Percentiles rank a stretch among this genome's conserved stretches.
Conservation (phyloP, 345 rosid species). For the Pistacia integerrima region DNA sequence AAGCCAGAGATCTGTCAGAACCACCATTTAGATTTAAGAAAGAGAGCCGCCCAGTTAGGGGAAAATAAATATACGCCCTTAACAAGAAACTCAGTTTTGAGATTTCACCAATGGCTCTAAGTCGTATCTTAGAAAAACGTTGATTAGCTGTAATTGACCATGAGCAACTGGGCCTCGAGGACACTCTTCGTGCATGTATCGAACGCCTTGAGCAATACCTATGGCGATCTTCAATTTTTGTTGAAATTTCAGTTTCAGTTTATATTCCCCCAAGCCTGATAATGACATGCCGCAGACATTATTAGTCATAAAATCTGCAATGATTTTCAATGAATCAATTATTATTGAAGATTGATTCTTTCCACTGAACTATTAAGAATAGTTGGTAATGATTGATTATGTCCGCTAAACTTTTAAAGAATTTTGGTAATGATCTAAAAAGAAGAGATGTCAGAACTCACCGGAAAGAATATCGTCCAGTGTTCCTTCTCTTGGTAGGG, state of each 20-base stretch:
- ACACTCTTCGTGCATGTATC: constrained; percentile 47
- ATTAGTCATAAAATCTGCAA: neutral
- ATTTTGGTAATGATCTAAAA: neutral
- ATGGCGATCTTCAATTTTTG: constrained; percentile 37
- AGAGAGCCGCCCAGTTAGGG: neutral
- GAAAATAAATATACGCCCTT: neutral
- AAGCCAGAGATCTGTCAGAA: constrained; percentile 40
- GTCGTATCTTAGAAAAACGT: constrained; percentile 30
- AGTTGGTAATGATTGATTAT: neutral
- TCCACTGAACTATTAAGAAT: neutral
- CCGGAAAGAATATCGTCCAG: constrained; percentile 29
- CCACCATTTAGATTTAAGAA: constrained; percentile 1
- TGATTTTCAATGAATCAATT: neutral
- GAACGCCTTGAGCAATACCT: constrained; percentile 32
- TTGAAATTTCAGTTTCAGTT: constrained; percentile 26
- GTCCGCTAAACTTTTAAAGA: neutral
- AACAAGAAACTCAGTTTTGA: constrained; percentile 2
- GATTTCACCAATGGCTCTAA: constrained; percentile 38
- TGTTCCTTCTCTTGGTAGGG: constrained; percentile 16
- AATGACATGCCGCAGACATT: neutral
- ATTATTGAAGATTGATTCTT: neutral
- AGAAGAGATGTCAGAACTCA: constrained; percentile 14
- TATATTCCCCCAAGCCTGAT: constrained; percentile 17
- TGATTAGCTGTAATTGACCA: constrained; percentile 29
- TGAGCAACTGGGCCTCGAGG: constrained; percentile 37